Conservation (phyloP, 257 asterid genomes). For the Solanum rostratum region DNA sequence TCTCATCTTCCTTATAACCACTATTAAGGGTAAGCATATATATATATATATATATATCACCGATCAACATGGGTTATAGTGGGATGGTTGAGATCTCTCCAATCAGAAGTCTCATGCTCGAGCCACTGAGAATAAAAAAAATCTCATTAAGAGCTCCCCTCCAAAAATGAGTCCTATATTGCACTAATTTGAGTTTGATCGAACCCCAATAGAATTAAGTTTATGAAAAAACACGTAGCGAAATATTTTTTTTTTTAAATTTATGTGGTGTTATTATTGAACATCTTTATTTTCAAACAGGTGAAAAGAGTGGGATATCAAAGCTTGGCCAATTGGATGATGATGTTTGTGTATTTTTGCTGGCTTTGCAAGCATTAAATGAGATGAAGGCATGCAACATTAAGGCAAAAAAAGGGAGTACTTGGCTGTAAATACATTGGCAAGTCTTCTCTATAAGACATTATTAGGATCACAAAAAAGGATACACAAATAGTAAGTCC, state of each 20-base stretch:
- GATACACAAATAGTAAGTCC: not conserved
- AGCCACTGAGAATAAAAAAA: not conserved
- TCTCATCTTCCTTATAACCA: not conserved
- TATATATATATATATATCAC: not conserved
- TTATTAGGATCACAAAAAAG: not conserved
- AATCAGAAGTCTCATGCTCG: not conserved
- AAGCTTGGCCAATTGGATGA: constrained; percentile 18
- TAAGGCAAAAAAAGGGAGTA: not conserved
- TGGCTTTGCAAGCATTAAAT: constrained; percentile 36
- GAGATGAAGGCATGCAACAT: constrained; percentile 16
- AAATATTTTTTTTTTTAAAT: not conserved
- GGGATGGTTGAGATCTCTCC: not conserved
- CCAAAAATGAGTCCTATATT: not conserved
- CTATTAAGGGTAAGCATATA: no score
- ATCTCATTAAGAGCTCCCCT: not conserved
- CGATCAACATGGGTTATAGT: not conserved
- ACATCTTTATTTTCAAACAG: constrained; percentile 22
- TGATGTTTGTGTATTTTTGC: constrained; percentile 18
- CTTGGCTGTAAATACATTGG: not conserved
- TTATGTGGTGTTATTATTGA: not conserved
- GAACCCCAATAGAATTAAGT: no score
- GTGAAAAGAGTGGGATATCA: constrained; percentile 21
- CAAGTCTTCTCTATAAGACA: not conserved
- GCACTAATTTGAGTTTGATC: no score
- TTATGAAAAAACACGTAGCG: not conserved